phyloP scores from a whole-genome alignment of 768 basidiomycete genomes.

The Galerina sulciceps region DNA sequence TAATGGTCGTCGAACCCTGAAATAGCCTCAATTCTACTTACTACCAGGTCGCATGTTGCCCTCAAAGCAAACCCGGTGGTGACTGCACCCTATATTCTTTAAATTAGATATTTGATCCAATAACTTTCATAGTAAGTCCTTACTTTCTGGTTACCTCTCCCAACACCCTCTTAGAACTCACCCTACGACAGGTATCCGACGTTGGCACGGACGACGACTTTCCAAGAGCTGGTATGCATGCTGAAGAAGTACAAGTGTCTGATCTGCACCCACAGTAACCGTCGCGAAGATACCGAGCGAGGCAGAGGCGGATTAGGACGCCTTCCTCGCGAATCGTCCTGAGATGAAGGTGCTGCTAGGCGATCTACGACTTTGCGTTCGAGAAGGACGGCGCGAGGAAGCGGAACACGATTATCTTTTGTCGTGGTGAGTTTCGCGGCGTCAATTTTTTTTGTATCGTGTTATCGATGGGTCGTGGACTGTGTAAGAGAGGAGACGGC shows the following conservation, averaged over 20 bases:
- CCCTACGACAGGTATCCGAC: conserved; percentile 58
- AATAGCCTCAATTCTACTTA: no score
- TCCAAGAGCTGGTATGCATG: conserved; percentile 78
- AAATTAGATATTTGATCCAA: no score
- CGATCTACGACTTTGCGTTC: conserved; percentile 91
- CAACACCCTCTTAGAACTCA: neutral
- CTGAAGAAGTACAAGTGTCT: conserved; percentile 84
- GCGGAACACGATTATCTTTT: conserved; percentile 88
- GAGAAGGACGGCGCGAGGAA: conserved; percentile 73
- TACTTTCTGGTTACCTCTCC: no score
- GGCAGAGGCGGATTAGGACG: conserved; percentile 66
- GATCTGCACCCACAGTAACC: conserved; percentile 80
- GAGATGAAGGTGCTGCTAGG: conserved; percentile 80
- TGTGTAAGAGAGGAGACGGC: no score
- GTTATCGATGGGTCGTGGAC: no score
- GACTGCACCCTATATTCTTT: no score
- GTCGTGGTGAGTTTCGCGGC: conserved; percentile 71
- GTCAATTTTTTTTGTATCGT: no score
- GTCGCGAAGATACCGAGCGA: conserved; percentile 68
- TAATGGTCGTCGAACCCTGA: no score
- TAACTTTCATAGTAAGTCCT: conserved; percentile 29
- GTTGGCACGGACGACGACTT: conserved; percentile 58
- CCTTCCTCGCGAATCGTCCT: conserved; percentile 76
- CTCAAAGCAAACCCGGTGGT: no score
- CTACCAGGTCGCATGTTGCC: no score